phyloP scores from a whole-genome alignment of 257 asterid genomes.

The Voacanga thouarsii region DNA sequence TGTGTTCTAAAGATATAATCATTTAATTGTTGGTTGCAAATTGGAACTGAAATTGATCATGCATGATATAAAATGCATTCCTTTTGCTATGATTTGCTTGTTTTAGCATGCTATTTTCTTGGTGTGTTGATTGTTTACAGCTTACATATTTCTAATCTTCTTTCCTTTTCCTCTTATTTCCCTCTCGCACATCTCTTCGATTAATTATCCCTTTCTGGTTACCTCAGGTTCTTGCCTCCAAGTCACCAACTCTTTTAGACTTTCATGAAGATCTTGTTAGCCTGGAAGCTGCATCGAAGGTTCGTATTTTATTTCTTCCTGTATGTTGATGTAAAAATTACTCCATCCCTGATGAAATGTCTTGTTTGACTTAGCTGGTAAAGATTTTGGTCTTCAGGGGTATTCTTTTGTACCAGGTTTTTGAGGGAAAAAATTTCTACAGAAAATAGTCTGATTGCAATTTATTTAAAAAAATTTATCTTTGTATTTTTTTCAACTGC shows the following conservation, averaged over 20 bases:
- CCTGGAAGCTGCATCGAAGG: conserved; percentile 96
- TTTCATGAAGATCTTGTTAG: conserved; percentile 71
- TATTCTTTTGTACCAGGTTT: neutral
- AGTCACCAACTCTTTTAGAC: conserved; percentile 64
- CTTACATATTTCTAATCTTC: conserved; percentile 1
- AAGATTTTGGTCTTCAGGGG: neutral
- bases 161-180: neutral
- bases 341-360: neutral
- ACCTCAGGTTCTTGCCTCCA: conserved; percentile 75
- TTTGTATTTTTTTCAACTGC: neutral
- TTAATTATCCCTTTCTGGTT: conserved; percentile 19
- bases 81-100: too few species aligned
- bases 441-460: neutral
- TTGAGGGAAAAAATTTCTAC: neutral
- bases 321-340: conserved; percentile 6
- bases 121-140: neutral
- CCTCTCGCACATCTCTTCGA: neutral
- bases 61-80: neutral
- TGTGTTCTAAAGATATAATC: neutral
- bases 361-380: neutral
- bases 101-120: neutral
- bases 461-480: neutral
- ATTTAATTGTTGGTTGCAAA: neutral
- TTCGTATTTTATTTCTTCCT: conserved; percentile 27
- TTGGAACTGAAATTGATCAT: neutral